A percentile compares a stretch with the other conserved stretches of the same genome.
Evolutionary conservation across 768 basidiomycete species (phyloP).

Genomic region (Hericium coralloides): DNA sequence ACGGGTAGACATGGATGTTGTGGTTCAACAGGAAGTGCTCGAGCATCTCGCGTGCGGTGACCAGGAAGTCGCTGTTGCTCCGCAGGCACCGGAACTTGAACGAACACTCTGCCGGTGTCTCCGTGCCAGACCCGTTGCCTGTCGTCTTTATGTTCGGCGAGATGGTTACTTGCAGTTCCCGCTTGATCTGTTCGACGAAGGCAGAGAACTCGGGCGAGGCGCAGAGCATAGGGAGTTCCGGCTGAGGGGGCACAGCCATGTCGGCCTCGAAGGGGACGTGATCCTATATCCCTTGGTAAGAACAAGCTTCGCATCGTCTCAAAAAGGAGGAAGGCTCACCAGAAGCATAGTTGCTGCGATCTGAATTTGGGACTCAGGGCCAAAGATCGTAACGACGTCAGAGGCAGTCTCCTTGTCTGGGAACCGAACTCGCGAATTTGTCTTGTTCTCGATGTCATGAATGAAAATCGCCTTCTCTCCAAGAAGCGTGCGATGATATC

Average conservation of each 20-base stretch:
- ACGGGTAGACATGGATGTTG: conserved; percentile 76
- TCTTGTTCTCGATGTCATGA: conserved; percentile 93
- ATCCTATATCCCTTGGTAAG: conserved; percentile 44
- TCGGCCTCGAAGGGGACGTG: conserved; percentile 96
- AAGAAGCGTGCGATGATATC: conserved; percentile 90
- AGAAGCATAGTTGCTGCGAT: conserved; percentile 95
- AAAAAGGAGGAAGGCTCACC: conserved; percentile 34
- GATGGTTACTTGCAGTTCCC: conserved; percentile 88
- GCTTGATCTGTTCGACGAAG: conserved; percentile 87
- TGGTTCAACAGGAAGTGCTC: conserved; percentile 85
- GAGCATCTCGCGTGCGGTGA: conserved; percentile 83
- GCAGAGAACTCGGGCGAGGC: conserved; percentile 73
- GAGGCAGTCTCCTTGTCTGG: conserved; percentile 92
- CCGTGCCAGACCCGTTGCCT: conserved; percentile 43
- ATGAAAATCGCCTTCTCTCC: conserved; percentile 98
- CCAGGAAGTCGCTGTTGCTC: conserved; percentile 88
- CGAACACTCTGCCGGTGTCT: conserved; percentile 64
- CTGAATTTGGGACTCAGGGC: conserved; percentile 93
- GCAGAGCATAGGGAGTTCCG: conserved; percentile 70
- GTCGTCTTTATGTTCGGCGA: conserved; percentile 63
- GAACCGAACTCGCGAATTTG: conserved; percentile 87
- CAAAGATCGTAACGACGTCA: conserved; percentile 92
- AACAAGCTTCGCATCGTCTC: not conserved
- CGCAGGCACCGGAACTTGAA: conserved; percentile 96
- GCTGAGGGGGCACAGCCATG: conserved; percentile 79